A percentile compares a stretch with the other conserved stretches of the same genome.
Evolutionary conservation across 2,329 filamentous ascomycete genomes (phyloP).

Genomic region (Paecilomyces variotii): DNA sequence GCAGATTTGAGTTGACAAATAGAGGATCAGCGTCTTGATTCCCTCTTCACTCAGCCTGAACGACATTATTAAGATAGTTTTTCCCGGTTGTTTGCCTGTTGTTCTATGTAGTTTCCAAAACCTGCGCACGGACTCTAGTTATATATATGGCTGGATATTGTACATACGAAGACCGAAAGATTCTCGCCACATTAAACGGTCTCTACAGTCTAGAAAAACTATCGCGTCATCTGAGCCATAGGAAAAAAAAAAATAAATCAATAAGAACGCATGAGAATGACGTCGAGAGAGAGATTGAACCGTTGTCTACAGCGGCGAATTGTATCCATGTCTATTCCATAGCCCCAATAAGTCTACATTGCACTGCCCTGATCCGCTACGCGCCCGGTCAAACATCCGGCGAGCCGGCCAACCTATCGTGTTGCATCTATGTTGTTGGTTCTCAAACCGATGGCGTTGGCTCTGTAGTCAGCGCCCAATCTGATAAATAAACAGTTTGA

Average conservation of each 20-base stretch:
- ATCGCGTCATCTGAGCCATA: not conserved
- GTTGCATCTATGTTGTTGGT: not conserved
- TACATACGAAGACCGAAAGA: no score
- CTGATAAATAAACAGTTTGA: no score
- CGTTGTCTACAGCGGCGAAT: not conserved
- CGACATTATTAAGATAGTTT: no score
- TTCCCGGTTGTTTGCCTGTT: no score
- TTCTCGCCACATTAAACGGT: no score
- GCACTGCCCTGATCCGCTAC: not conserved
- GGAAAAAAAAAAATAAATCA: no score
- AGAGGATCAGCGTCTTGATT: slow-evolving; percentile 15
- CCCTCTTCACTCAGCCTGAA: slow-evolving; percentile 6
- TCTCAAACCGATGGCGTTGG: not conserved
- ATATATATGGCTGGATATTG: no score
- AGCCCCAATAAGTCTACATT: not conserved
- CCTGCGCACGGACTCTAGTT: no score
- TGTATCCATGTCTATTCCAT: not conserved
- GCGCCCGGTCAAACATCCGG: not conserved
- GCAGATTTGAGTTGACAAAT: no score
- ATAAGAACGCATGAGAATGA: not conserved
- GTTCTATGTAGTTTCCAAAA: no score
- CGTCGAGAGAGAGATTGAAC: not conserved
- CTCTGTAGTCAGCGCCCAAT: not conserved
- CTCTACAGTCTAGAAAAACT: no score
- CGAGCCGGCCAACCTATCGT: not conserved